Base-by-base conservation (phyloP, 257 asterid genomes). In the Solanum tacnaense region DNA sequence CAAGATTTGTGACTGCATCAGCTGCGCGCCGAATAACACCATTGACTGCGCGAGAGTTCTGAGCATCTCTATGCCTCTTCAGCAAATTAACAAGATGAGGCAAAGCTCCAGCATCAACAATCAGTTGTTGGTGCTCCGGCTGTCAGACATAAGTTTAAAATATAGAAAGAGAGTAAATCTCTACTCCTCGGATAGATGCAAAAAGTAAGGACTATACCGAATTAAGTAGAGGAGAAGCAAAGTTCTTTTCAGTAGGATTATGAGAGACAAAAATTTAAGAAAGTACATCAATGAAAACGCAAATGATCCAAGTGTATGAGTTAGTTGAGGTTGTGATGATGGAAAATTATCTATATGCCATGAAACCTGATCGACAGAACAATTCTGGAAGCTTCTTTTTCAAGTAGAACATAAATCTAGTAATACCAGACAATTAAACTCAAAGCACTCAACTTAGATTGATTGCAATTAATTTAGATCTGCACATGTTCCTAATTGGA, bases 121-220 rank as follows among this genome's bases (percentile, higher is more conserved):
- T 96, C 90, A 94, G 94, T 89, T 95, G 99, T 88, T 97, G 99
- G 89, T 97, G 99, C 92, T 97, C 99, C 32, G 99, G 98, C 99
- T 97, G 95, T 75, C 88, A 90, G 87, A 52, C 84, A 86, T 34
- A 86, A 32, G 58, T 27, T 15, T 16, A 79, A 79, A 44, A 44
- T 27, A 79, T 41, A 29, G 36, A 79, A 20, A 79, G 67, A 46
- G 39, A 49, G 44, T 20, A 82, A 82, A 49, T 49, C 5, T 29
- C 29, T 31, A 18, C 71, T 82, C 31, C 86, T 5, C 31, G 6
- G 27, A 29, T 21, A 5, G 25, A 52, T 10, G 16, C 31, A 49
- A 18, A 16, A 82, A 49, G 44, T 31, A 82, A 20, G 27, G 18
- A 81, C 39, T 27, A 27, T 29, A 31, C 41, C 34, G 39, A 44